Conservation (phyloP, 2,329 filamentous ascomycete genomes). For the Penicillium sp. region DNA sequence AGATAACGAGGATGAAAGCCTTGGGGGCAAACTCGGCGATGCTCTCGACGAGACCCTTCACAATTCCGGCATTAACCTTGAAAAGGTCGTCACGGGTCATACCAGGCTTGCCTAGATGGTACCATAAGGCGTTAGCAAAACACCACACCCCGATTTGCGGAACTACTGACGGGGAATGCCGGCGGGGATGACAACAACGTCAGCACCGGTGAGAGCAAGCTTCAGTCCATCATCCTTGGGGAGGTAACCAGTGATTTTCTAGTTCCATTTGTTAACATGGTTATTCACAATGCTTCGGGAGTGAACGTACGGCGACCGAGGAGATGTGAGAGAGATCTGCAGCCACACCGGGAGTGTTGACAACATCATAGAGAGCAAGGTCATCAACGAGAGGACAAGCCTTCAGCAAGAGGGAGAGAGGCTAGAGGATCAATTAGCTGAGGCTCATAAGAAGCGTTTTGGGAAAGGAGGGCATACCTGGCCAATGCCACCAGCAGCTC, state of each 20-base stretch:
- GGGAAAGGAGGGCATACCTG: slow-evolving; percentile 61
- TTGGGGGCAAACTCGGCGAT: slow-evolving; percentile 86
- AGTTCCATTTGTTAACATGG: slow-evolving; percentile 2
- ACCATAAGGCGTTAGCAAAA: slow-evolving; percentile 7
- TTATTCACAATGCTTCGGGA: neutral
- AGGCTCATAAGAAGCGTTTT: neutral
- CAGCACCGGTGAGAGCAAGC: slow-evolving; percentile 83
- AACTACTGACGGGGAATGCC: slow-evolving; percentile 83
- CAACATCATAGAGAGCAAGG: slow-evolving; percentile 97
- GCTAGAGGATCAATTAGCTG: slow-evolving; percentile 52
- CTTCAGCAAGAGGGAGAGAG: slow-evolving; percentile 95
- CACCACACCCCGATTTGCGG: neutral
- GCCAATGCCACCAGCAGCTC: slow-evolving; percentile 96
- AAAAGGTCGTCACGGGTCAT: slow-evolving; percentile 99
- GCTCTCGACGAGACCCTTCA: slow-evolving; percentile 86
- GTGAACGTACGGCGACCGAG: slow-evolving; percentile 68
- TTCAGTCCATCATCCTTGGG: slow-evolving; percentile 82
- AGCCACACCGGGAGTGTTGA: slow-evolving; percentile 95
- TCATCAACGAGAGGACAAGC: slow-evolving; percentile 82
- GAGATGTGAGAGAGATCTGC: slow-evolving; percentile 98
- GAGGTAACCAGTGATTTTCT: slow-evolving; percentile 86
- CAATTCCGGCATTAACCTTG: slow-evolving; percentile 99
- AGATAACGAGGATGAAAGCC: slow-evolving; percentile 94
- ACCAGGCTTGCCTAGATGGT: slow-evolving; percentile 79
- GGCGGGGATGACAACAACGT: slow-evolving; percentile 95